Base-by-base conservation (phyloP, 768 basidiomycete species). In the Mycena sanguinolenta region DNA sequence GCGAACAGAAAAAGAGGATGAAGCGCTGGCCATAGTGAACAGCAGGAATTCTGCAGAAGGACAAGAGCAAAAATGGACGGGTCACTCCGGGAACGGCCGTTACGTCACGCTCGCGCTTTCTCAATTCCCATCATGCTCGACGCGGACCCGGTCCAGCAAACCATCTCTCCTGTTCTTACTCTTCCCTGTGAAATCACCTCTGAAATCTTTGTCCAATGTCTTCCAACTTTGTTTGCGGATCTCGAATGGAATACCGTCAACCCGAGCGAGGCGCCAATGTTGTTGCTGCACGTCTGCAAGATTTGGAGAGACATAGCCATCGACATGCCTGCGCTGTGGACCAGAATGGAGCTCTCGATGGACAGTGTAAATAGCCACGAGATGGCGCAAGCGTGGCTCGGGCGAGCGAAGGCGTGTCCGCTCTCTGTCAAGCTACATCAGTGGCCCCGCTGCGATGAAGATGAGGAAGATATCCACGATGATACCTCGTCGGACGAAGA, bases 131-230 rank as follows among this genome's bases (percentile, higher is more conserved):
- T n/a, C n/a, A 34, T 34, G 32, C 32, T 34, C 32, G n/a, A n/a
- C n/a, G n/a, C n/a, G n/a, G 32, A 34, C 32, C 6, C 32, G 32
- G 16, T 14, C 39, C 39, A 39, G 39, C 9, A 17, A 10, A 42
- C 53, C 36, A 23, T 62, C 49, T 9, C 32, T n/a, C 52, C 62
- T 3, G 27, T 63, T 23, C 36, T 54, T 25, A 53, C 52, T 2
- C 10, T 63, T 3, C 62, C 62, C 25, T 30, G 34, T 36, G 62
- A 63, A 63, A 63, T 54, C 27, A 63, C 38, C 12, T 25, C 62
- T 9, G 62, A 39, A 23, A 53, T 63, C 12, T 63, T 63, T 10
- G 3, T 63, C 13, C 10, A 30, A 4, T 63, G 50, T 12, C 62
- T 63, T 50, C 52, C 62, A 4, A 42, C 50, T 4, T 61, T 30